These are phyloP conservation scores for Umbellularia californica DNA, from an alignment of 164 flowering plant genomes.

Conservation along the genomic window DNA sequence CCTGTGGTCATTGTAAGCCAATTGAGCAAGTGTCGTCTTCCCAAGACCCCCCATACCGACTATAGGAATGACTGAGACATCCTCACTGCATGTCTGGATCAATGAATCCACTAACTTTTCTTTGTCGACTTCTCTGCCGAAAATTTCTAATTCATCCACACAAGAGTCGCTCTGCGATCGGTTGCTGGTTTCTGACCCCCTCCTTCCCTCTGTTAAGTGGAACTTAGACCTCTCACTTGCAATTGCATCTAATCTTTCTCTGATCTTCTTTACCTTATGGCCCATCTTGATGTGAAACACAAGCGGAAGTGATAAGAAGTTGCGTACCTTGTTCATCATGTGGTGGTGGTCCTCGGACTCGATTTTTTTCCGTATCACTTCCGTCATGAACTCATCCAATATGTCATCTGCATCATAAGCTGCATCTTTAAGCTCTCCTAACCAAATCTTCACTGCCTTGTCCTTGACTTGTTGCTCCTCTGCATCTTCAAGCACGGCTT, in stretches of 20 bases:
- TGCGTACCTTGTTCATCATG: neutral
- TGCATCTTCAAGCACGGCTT: slow-evolving; percentile 11
- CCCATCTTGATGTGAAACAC: neutral
- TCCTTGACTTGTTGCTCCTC: neutral
- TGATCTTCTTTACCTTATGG: neutral
- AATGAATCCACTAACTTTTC: neutral
- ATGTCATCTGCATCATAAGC: slow-evolving; percentile 11
- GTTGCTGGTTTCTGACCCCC: neutral
- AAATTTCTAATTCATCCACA: slow-evolving; percentile 3
- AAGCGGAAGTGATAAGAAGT: neutral
- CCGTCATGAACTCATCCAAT: slow-evolving; percentile 5
- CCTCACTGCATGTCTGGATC: neutral
- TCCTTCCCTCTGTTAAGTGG: neutral
- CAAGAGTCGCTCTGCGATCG: neutral
- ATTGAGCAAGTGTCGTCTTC: slow-evolving; percentile 13
- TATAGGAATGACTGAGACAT: slow-evolving; percentile 2
- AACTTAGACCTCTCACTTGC: slow-evolving; percentile 1
- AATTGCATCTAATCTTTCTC: neutral
- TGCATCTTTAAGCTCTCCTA: slow-evolving; percentile 3
- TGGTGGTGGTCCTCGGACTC: neutral
- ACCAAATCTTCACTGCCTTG: neutral
- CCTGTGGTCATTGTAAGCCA: slow-evolving; percentile 3
- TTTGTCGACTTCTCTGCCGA: slow-evolving; percentile 7
- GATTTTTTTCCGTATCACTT: neutral
- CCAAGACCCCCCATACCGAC: slow-evolving; percentile 14